Base-by-base conservation (phyloP, 1,284 basidiomycete genomes). In the Caloboletus inedulis region DNA sequence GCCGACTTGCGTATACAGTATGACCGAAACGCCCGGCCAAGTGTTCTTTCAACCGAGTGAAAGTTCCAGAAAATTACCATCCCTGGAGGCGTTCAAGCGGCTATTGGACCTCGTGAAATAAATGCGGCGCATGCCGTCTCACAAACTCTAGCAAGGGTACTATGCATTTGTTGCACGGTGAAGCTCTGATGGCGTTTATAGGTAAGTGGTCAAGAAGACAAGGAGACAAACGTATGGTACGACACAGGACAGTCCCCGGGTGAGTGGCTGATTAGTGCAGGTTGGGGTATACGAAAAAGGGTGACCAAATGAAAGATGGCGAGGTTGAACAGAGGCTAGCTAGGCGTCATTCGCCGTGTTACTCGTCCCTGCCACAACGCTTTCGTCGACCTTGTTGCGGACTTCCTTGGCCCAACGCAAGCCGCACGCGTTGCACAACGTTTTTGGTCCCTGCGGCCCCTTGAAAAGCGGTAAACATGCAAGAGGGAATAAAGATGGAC, bases 361-460 rank as follows among this genome's bases (percentile, higher is more conserved):
- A 31, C 57, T 54, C 41, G 67, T 37, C 34, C 69, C 66, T 37
- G 49, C 54, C 19, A 46, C 46, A 33, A 43, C 37, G 16, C 56
- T 65, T n/a, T 73, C 72, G 29, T 72, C 74, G 23, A 63, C 65
- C 49, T 69, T 70, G 59, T 70, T 79, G 56, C 80, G 77, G 34
- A 76, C 65, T 58, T 79, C 77, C 71, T 92, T 92, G 44, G 90
- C 90, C 86, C 88, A 92, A 46, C 89, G 80, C 42, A 93, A 72
- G 16, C 90, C 90, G 58, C 90, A 93, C 1, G 91, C 91, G 65
- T 93, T 93, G 73, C 91, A 94, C 12, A 94, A 73, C 12, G 91
- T 93, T 72, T 94, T 94, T 3, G 89, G 86, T 33, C 91, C 91
- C 52, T 77, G 76, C 1, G 89, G 90, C 18, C 89, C 89, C 85